Evolutionary conservation across 768 basidiomycete species (phyloP).

Genomic region (Guyanaporus albipodus): DNA sequence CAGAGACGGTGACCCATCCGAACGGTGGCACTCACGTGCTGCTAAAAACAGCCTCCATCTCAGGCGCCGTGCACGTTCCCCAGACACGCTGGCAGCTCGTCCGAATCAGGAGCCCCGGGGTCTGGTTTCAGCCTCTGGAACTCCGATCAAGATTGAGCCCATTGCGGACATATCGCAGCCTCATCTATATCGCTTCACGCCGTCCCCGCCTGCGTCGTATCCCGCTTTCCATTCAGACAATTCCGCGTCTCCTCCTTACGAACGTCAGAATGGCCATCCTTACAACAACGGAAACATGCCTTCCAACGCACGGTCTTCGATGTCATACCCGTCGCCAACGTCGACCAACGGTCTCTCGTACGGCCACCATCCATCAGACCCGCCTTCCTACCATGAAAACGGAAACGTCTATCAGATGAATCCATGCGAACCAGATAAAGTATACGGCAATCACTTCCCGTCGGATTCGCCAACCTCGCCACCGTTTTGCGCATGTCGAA

Average conservation of each 20-base stretch:
- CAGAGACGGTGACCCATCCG: slow-evolving; percentile 74
- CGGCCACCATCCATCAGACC: slow-evolving; percentile 32
- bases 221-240: slow-evolving; percentile 47
- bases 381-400: slow-evolving; percentile 32
- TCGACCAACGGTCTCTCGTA: slow-evolving; percentile 34
- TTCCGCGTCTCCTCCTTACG: slow-evolving; percentile 33
- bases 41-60: slow-evolving; percentile 56
- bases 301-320: slow-evolving; percentile 25
- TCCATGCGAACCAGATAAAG: slow-evolving; percentile 33
- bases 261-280: slow-evolving; percentile 33
- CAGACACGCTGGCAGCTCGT: slow-evolving; percentile 32
- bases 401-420: slow-evolving; percentile 36
- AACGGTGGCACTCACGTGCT: slow-evolving; percentile 84
- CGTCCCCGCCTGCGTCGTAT: slow-evolving; percentile 56
- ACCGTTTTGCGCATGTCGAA: slow-evolving; percentile 58
- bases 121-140: slow-evolving; percentile 44
- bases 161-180: slow-evolving; percentile 43
- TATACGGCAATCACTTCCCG: slow-evolving; percentile 31
- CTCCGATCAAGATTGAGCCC: slow-evolving; percentile 68
- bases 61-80: slow-evolving; percentile 38
- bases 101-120: slow-evolving; percentile 37
- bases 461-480: slow-evolving; percentile 33
- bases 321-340: slow-evolving; percentile 34
- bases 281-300: slow-evolving; percentile 30
- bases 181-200: slow-evolving; percentile 67